Conservation (phyloP, 371 early-diverging fungal species). For the Lichtheimia ornata region DNA sequence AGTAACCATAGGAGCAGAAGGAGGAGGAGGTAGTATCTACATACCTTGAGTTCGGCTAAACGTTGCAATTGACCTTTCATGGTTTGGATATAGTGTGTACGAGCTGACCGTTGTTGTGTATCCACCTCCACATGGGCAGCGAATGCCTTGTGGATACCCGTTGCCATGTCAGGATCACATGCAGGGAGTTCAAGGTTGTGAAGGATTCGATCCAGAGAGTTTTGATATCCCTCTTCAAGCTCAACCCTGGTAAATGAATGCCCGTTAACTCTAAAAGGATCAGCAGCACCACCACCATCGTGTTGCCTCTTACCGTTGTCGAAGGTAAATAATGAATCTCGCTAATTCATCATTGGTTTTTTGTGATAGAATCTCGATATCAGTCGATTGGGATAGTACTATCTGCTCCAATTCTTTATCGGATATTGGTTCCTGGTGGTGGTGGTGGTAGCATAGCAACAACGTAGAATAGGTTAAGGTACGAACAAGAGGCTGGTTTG, state of each 20-base stretch:
- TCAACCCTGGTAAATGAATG: constrained; percentile 15
- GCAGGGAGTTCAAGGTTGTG: constrained; percentile 12
- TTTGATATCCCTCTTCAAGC: constrained; percentile 30
- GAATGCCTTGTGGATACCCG: constrained; percentile 13
- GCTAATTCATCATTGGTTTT: constrained; percentile 16
- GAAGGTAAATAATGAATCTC: constrained; percentile 17
- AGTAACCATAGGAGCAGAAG: neutral
- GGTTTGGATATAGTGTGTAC: constrained; percentile 22
- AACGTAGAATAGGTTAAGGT: too few species aligned
- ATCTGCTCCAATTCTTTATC: constrained; percentile 14
- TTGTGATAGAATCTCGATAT: constrained; percentile 16
- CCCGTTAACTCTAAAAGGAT: neutral
- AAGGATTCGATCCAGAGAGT: constrained; percentile 19
- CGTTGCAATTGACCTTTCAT: constrained; percentile 22
- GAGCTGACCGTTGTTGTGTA: constrained; percentile 11
- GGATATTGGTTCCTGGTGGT: too few species aligned
- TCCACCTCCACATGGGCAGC: constrained; percentile 14
- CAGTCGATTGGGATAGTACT: constrained; percentile 26
- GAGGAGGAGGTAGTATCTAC: too few species aligned
- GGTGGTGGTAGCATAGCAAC: too few species aligned
- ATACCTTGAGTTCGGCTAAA: constrained; percentile 24
- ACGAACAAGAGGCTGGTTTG: too few species aligned
- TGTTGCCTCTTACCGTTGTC: constrained; percentile 18
- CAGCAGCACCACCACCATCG: too few species aligned
- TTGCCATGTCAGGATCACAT: constrained; percentile 3